Percentiles rank a stretch among this genome's conserved stretches.
Conservation (phyloP, 1,139 yeast genomes). For the Hanseniaspora gamundiae region DNA sequence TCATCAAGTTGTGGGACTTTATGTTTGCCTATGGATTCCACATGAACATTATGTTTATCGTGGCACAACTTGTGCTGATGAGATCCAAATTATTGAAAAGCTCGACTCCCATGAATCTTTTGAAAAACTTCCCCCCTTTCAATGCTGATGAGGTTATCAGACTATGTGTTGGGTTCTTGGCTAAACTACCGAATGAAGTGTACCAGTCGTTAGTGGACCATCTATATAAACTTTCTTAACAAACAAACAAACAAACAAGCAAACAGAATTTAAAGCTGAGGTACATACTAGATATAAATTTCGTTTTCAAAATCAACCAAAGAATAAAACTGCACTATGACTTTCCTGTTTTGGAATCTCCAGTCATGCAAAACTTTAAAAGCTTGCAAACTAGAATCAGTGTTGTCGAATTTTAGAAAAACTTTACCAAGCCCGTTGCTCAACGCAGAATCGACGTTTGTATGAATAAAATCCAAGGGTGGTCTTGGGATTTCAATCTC, state of each 20-base stretch:
- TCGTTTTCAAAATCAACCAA: slow-evolving; percentile 5
- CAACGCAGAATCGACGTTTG: slow-evolving; percentile 4
- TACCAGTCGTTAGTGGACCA: slow-evolving; percentile 65
- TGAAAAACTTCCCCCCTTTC: slow-evolving; percentile 62
- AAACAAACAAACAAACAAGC: no score
- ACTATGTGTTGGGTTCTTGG: slow-evolving; percentile 68
- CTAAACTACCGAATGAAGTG: slow-evolving; percentile 56
- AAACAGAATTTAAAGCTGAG: slow-evolving; percentile 1
- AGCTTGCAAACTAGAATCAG: slow-evolving; percentile 2
- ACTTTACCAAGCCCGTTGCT: slow-evolving; percentile 7
- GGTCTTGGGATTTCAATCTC: slow-evolving; percentile 8
- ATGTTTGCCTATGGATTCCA: slow-evolving; percentile 86
- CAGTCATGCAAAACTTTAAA: slow-evolving; percentile 5
- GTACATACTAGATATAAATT: slow-evolving; percentile 5
- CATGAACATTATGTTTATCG: slow-evolving; percentile 71
- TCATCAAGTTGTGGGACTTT: slow-evolving; percentile 78
- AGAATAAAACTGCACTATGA: slow-evolving; percentile 5
- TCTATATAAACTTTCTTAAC: slow-evolving; percentile 40
- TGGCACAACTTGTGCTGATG: slow-evolving; percentile 69
- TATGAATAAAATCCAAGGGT: slow-evolving; percentile 7
- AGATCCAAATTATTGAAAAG: slow-evolving; percentile 48
- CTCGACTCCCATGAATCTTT: slow-evolving; percentile 53
- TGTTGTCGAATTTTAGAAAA: slow-evolving; percentile 3
- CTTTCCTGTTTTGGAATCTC: slow-evolving; percentile 7
- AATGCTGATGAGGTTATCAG: slow-evolving; percentile 69